phyloP scores from a whole-genome alignment of 1,139 yeast species.

The Fermentozyma sake region DNA sequence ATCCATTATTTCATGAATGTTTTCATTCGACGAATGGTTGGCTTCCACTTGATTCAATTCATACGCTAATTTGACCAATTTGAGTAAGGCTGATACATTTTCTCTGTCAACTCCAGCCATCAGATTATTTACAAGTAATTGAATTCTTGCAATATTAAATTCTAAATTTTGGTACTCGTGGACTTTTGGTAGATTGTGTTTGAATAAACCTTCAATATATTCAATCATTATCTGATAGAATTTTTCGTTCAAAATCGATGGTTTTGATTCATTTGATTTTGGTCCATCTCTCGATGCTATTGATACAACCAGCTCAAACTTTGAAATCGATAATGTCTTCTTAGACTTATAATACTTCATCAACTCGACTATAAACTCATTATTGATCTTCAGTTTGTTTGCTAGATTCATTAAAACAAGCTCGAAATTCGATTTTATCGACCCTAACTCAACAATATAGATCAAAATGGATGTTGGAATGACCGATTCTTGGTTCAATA shows the following conservation, averaged over 20 bases:
- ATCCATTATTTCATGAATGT: conserved; percentile 4
- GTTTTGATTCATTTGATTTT: no score
- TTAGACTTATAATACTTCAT: conserved; percentile 15
- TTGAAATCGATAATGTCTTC: conserved; percentile 14
- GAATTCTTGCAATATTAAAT: conserved; percentile 28
- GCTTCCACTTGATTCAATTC: no score
- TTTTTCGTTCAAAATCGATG: conserved; percentile 13
- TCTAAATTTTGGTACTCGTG: conserved; percentile 36
- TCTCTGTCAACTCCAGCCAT: conserved; percentile 7
- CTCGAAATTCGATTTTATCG: conserved; percentile 11
- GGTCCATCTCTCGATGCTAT: no score
- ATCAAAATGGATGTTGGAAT: conserved; percentile 19
- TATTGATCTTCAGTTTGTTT: conserved; percentile 11
- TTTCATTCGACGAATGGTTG: not conserved
- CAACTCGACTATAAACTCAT: conserved; percentile 19
- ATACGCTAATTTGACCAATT: conserved; percentile 1
- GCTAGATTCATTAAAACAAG: conserved; percentile 9
- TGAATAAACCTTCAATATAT: conserved; percentile 29
- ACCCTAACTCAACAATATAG: conserved; percentile 23
- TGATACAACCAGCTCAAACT: conserved; percentile 18
- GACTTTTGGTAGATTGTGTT: conserved; percentile 23
- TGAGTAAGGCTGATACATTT: no score
- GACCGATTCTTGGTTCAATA: conserved; percentile 11
- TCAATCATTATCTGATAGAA: conserved; percentile 18
- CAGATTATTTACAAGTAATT: conserved; percentile 14